Evolutionary conservation across 345 rosid genomes (phyloP).

Genomic region (Sonneratia caseolaris): DNA sequence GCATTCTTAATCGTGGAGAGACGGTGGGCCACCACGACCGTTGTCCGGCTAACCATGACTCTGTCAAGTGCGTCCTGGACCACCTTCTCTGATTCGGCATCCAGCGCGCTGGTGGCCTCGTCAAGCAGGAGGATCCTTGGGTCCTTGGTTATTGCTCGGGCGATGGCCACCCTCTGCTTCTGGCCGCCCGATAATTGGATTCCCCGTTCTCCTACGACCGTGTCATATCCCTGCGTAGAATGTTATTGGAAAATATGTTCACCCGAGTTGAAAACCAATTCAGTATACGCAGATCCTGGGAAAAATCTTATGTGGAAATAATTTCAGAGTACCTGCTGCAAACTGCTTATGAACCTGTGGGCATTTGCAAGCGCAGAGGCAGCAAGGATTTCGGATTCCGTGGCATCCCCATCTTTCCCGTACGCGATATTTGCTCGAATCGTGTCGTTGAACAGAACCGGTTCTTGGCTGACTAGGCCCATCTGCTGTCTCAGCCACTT

Average conservation of each 20-base stretch:
- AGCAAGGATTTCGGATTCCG: slow-evolving; percentile 56
- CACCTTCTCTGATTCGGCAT: slow-evolving; percentile 43
- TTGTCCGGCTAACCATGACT: slow-evolving; percentile 38
- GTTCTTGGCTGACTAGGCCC: slow-evolving; percentile 79
- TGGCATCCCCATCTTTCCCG: slow-evolving; percentile 60
- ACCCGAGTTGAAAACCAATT: neutral
- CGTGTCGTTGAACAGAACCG: slow-evolving; percentile 58
- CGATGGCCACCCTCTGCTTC: slow-evolving; percentile 53
- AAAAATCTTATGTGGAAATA: neutral
- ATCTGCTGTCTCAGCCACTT: slow-evolving; percentile 78
- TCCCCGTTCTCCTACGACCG: slow-evolving; percentile 46
- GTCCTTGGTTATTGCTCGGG: slow-evolving; percentile 36
- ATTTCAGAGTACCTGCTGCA: slow-evolving; percentile 40
- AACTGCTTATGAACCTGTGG: slow-evolving; percentile 63
- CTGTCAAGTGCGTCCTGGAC: slow-evolving; percentile 47
- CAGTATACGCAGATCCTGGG: neutral
- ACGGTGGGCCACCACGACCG: slow-evolving; percentile 47
- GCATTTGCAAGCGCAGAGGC: slow-evolving; percentile 74
- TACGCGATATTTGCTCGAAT: slow-evolving; percentile 73
- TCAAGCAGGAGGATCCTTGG: slow-evolving; percentile 45
- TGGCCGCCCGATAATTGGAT: slow-evolving; percentile 48
- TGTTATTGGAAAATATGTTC: neutral
- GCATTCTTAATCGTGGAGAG: slow-evolving; percentile 49
- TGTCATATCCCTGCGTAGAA: slow-evolving; percentile 47
- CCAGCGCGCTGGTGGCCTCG: slow-evolving; percentile 57